Conservation (phyloP, 805 yeast species). For the Suhomyces sp. region DNA sequence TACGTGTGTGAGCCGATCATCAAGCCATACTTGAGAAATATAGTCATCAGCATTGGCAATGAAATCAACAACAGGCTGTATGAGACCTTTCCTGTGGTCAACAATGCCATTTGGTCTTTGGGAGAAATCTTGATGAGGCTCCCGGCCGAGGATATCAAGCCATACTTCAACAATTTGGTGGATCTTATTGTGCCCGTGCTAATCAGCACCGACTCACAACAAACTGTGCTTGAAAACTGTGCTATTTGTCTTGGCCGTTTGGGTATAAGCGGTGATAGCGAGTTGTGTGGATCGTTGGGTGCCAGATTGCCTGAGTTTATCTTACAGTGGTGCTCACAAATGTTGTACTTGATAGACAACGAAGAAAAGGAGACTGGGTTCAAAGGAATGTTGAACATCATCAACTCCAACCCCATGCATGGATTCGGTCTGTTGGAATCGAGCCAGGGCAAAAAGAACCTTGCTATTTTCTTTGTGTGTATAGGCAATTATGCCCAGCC, state of each 20-base stretch:
- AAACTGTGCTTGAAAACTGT: slow-evolving; percentile 76
- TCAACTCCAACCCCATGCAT: slow-evolving; percentile 60
- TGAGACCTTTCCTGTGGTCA: slow-evolving; percentile 61
- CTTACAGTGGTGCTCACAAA: slow-evolving; percentile 66
- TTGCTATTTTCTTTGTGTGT: slow-evolving; percentile 56
- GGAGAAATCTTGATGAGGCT: slow-evolving; percentile 79
- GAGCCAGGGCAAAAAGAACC: slow-evolving; percentile 42
- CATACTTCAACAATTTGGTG: slow-evolving; percentile 54
- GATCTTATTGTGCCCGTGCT: slow-evolving; percentile 59
- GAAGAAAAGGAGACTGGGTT: slow-evolving; percentile 88
- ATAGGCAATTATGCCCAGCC: slow-evolving; percentile 56
- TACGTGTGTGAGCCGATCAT: slow-evolving; percentile 46
- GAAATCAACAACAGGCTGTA: slow-evolving; percentile 58
- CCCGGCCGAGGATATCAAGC: slow-evolving; percentile 43
- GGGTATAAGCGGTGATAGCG: slow-evolving; percentile 59
- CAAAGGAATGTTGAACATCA: slow-evolving; percentile 73
- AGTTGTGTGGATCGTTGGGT: slow-evolving; percentile 42
- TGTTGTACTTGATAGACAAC: slow-evolving; percentile 67
- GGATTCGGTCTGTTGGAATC: slow-evolving; percentile 51
- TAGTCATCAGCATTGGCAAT: slow-evolving; percentile 64
- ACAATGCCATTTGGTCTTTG: slow-evolving; percentile 90
- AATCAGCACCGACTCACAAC: slow-evolving; percentile 50
- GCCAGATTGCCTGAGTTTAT: slow-evolving; percentile 58
- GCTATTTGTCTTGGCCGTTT: slow-evolving; percentile 88
- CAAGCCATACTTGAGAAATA: slow-evolving; percentile 46